These are phyloP conservation scores for Vigna unguiculata DNA, from an alignment of 306 rosid species.

Conservation along the genomic window DNA sequence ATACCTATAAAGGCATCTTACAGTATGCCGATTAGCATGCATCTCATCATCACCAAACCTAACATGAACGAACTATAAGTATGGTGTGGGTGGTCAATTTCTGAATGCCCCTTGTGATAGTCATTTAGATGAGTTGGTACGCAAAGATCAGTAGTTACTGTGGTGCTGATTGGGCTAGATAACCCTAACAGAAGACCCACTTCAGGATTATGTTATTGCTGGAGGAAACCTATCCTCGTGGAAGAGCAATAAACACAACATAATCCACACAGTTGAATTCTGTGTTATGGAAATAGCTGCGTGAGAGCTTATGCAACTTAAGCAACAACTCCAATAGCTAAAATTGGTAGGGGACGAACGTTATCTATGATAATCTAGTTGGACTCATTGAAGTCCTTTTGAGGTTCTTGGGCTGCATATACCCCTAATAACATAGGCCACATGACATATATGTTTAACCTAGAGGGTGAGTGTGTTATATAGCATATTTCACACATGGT, in stretches of 20 bases:
- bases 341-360: not conserved
- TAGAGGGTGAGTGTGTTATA: too few relatives aligned
- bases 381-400: not conserved
- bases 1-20: constrained; percentile 31
- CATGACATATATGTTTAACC: not conserved
- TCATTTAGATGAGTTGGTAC: not conserved
- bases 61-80: not conserved
- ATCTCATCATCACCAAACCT: not conserved
- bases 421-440: not conserved
- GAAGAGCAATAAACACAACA: not conserved
- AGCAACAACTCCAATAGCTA: not conserved
- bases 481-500: too few relatives aligned
- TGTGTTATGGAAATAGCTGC: not conserved
- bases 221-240: not conserved
- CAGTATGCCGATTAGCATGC: not conserved
- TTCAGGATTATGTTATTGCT: not conserved
- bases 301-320: not conserved
- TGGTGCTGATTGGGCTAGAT: not conserved
- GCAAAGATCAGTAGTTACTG: not conserved
- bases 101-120: not conserved
- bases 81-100: not conserved
- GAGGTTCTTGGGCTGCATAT: not conserved
- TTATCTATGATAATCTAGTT: not conserved
- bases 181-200: not conserved
- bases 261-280: not conserved